Percentiles rank a stretch among this genome's conserved stretches.
These are phyloP conservation scores for Trichoderma parareesei DNA, from an alignment of 495 filamentous ascomycete species.

Conservation along the genomic window DNA sequence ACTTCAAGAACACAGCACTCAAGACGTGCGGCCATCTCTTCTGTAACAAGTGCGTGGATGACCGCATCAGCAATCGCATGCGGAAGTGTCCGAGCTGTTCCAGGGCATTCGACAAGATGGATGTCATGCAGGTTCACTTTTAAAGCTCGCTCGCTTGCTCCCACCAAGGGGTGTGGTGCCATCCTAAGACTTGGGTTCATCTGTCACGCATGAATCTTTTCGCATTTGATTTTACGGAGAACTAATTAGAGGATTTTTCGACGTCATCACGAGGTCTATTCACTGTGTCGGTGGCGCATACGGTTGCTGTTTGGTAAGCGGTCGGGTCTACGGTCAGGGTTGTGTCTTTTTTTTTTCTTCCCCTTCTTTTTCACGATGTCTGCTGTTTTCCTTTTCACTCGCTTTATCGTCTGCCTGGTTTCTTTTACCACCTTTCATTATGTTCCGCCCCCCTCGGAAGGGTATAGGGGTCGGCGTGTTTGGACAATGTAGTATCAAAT, in stretches of 20 bases:
- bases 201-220: neutral
- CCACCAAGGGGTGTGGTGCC: too few species aligned
- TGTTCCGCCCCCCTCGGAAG: neutral
- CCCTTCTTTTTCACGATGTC: neutral
- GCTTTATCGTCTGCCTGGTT: too few species aligned
- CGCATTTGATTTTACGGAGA: neutral
- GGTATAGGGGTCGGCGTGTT: conserved; percentile 1
- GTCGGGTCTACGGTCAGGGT: neutral
- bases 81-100: conserved; percentile 93
- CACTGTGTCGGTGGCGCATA: neutral
- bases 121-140: conserved; percentile 61
- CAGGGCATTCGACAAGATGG: conserved; percentile 78
- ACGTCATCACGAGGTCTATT: conserved; percentile 3
- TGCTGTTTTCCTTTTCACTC: neutral
- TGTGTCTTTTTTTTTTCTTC: conserved; percentile 1
- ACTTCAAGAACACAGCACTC: conserved; percentile 89
- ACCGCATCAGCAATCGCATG: conserved; percentile 75
- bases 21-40: conserved; percentile 96
- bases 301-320: neutral
- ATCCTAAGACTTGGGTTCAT: too few species aligned
- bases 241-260: neutral
- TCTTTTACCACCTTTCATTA: too few species aligned
- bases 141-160: neutral
- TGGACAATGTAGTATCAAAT: conserved; percentile 5
- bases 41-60: conserved; percentile 81